phyloP scores from a whole-genome alignment of 1,284 basidiomycete genomes.

The Apiotrichum gamsii region DNA sequence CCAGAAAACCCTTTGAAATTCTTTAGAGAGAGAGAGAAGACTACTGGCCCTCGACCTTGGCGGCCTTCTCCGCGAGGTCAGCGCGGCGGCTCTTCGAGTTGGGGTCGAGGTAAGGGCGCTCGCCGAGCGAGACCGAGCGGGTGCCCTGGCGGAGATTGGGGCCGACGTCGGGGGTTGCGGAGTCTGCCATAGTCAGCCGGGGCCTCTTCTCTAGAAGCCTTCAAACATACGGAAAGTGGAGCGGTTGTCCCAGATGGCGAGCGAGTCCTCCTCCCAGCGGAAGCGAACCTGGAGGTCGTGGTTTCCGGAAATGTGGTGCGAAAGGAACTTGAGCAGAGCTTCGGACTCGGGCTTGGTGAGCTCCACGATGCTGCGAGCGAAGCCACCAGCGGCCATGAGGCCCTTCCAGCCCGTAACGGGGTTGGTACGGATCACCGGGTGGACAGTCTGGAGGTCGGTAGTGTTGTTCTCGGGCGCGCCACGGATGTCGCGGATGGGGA shows the following conservation, averaged over 20 bases:
- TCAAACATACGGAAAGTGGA: constrained; percentile 48
- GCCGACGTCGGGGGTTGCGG: constrained; percentile 52
- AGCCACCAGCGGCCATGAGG: constrained; percentile 59
- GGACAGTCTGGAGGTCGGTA: constrained; percentile 56
- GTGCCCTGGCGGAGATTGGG: constrained; percentile 52
- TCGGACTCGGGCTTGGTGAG: constrained; percentile 55
- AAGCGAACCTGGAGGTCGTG: constrained; percentile 49
- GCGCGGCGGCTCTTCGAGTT: constrained; percentile 18
- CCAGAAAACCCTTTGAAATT: no score
- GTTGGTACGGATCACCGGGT: constrained; percentile 49
- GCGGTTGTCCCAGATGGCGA: constrained; percentile 60
- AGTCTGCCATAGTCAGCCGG: constrained; percentile 11
- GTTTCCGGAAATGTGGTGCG: constrained; percentile 49
- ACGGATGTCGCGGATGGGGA: constrained; percentile 24
- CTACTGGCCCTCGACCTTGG: no score
- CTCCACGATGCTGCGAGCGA: constrained; percentile 60
- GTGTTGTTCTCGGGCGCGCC: constrained; percentile 59
- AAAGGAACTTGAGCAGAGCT: constrained; percentile 33
- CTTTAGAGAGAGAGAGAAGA: no score
- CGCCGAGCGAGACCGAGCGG: constrained; percentile 59
- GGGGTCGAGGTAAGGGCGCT: constrained; percentile 55
- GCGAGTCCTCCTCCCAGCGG: constrained; percentile 48
- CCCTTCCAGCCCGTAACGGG: constrained; percentile 70
- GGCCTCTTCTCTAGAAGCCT: no score
- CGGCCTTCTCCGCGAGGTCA: not conserved